Base-by-base conservation (phyloP, 495 filamentous ascomycete genomes). In the Polyplosphaeria fusca region DNA sequence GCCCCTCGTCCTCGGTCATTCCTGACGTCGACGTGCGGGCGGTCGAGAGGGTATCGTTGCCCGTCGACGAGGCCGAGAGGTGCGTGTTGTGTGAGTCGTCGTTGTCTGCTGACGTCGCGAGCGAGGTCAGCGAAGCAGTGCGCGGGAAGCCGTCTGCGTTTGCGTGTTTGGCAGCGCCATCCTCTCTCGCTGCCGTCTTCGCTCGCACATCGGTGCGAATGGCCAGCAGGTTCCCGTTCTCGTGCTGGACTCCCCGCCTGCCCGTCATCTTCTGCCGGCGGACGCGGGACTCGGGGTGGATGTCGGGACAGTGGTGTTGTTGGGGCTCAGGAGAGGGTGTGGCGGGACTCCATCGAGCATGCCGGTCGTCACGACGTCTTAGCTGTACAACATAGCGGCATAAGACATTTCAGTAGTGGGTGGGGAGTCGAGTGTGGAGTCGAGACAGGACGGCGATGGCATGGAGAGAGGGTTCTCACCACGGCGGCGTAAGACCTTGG, bases 21-120 rank as follows among this genome's bases (percentile, higher is more conserved):
- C 52, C 37, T 4, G 62, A 65, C 5, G 62, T 65, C 4, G 61
- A 64, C 4, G 61, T 64, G 39, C 57, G 51, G 19, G 62, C 62
- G 12, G 62, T 65, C 22, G 62, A 65, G 23, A 54, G 43, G 23
- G 42, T 49, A 32, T 54, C 50, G 28, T 50, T 64, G 24, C 55
- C 55, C 3, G 61, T 40, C 2, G 57, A 57, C 1, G 62, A 53
- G 13, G 62, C 47, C n/a, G 52, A 52, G 7, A 60, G 52, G 25
- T 56, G 52, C 13, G 57, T 61, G 52, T 65, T 50, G 20, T 18
- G 9, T 22, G 19, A 30, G 19, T 55, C 55, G 42, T 65, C 62
- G 45, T 12, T 9, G 7, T 14, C 30, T 35, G 42, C 46, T 23
- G 55, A 53, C 30, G 16, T 23, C 24, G 50, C 45, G 46, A 60